Evolutionary conservation across 1,284 basidiomycete genomes (phyloP), one percentile per base, ranked within the genome.

Genomic region (Leccinum pachyderme): DNA sequence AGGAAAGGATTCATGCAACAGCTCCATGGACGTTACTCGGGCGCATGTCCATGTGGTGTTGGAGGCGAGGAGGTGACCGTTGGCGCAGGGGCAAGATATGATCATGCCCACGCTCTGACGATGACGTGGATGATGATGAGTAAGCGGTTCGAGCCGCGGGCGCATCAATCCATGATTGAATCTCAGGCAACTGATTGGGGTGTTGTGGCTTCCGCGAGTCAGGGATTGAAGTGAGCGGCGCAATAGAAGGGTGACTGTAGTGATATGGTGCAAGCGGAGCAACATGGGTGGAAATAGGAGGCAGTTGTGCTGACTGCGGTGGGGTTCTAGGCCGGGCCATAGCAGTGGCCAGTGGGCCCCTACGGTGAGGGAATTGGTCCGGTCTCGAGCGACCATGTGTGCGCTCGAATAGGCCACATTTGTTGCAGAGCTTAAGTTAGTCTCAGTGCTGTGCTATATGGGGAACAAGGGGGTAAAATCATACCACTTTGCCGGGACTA

Each of bases 391-490:
- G 81, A 18, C 86, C 87, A 69, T 91, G 89, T 0, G 89, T 91
- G 53, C 89, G 82, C 69, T 91, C 89, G 63, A 91, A 91, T 8
- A 91, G 73, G 24, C 89, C 89, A 65, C 89, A 91, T 66, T 91
- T 91, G 78, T 91, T 91, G 75, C 89, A 91, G n/a, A 91, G 78
- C 87, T 91, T 91, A 58, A 4, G 24, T 39, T 54, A 48, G 39
- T 13, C n/a, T 60, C 15, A 70, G 54, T 25, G 15, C 25, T 24
- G 32, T 56, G 25, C 48, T 27, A 53, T 18, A 52, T 57, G 27
- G 50, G 32, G 47, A 39, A 32, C 7, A 24, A 51, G 52, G 52
- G 39, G 7, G 49, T 24, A 57, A 51, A 46, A 12, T 80, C 88
- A 59, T 64, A 89, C 87, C 62, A 91, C 89, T 80, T 91, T 91